These are phyloP conservation scores for Furculomyces boomerangus DNA, from an alignment of 371 early-diverging fungal species.

Conservation along the genomic window DNA sequence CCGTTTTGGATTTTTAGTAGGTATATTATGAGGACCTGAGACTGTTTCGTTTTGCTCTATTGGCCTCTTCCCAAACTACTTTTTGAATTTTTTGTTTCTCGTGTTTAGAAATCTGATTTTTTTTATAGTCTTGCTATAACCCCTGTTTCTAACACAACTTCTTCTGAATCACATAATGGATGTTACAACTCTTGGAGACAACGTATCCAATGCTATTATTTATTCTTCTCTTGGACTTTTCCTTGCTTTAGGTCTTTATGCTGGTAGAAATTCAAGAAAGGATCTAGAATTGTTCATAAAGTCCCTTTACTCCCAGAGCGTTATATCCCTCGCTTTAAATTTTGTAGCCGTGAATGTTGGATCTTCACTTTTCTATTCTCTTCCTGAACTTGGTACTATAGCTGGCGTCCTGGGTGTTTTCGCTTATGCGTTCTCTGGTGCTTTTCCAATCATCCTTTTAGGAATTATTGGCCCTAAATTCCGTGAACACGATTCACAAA, in stretches of 20 bases:
- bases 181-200: not conserved
- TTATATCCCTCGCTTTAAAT: constrained; percentile 23
- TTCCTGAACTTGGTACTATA: constrained; percentile 28
- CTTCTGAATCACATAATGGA: too few species aligned
- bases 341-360: constrained; percentile 29
- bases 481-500: constrained; percentile 23
- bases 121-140: too few species aligned
- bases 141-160: too few species aligned
- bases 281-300: constrained; percentile 26
- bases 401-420: constrained; percentile 29
- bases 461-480: constrained; percentile 25
- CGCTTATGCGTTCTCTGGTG: constrained; percentile 26
- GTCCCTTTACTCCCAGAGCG: constrained; percentile 21
- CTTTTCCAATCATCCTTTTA: constrained; percentile 22
- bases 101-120: too few species aligned
- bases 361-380: constrained; percentile 25
- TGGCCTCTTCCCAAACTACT: too few species aligned
- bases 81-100: too few species aligned
- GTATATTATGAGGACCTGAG: too few species aligned
- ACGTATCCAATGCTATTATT: constrained; percentile 17
- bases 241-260: constrained; percentile 21
- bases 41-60: too few species aligned
- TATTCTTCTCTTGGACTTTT: constrained; percentile 25
- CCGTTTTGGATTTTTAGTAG: too few species aligned
- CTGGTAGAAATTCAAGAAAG: constrained; percentile 22